These are phyloP conservation scores for Drosera capensis DNA, from an alignment of 148 eudicot species.

Conservation along the genomic window DNA sequence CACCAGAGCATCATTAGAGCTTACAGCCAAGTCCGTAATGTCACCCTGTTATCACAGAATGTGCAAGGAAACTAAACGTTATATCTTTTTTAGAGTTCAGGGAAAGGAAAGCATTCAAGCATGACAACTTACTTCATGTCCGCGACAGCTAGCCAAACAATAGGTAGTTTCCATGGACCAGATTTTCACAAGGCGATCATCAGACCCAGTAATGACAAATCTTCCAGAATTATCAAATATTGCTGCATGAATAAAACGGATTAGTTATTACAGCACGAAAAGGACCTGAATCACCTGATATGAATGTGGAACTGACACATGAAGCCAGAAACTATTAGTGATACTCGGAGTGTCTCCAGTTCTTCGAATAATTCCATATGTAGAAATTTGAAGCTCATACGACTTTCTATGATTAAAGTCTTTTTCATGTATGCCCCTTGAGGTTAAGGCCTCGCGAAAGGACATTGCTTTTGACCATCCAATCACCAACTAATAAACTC, in stretches of 20 bases:
- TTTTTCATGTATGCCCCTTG: no score
- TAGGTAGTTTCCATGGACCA: slow-evolving; percentile 98
- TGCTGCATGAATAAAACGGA: slow-evolving; percentile 30
- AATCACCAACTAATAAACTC: no score
- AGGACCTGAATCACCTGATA: no score
- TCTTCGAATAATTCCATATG: no score
- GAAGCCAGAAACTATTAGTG: no score
- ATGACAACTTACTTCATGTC: slow-evolving; percentile 71
- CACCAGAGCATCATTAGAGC: slow-evolving; percentile 72
- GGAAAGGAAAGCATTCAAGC: background rate
- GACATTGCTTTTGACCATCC: no score
- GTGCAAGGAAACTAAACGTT: slow-evolving; percentile 3
- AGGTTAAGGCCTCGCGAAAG: no score
- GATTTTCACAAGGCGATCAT: slow-evolving; percentile 92
- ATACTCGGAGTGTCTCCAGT: no score
- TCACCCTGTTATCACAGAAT: slow-evolving; percentile 54
- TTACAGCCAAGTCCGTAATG: slow-evolving; percentile 98
- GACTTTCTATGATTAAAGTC: no score
- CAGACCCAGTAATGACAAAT: slow-evolving; percentile 92
- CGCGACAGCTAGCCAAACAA: slow-evolving; percentile 98
- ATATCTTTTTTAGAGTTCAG: slow-evolving; percentile 2
- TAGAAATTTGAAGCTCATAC: no score
- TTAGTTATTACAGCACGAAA: background rate
- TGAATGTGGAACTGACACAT: no score
- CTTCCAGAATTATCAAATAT: slow-evolving; percentile 85